Evolutionary conservation across 2,329 filamentous ascomycete species (phyloP).

Genomic region (Arthrobotrys entomopaga): DNA sequence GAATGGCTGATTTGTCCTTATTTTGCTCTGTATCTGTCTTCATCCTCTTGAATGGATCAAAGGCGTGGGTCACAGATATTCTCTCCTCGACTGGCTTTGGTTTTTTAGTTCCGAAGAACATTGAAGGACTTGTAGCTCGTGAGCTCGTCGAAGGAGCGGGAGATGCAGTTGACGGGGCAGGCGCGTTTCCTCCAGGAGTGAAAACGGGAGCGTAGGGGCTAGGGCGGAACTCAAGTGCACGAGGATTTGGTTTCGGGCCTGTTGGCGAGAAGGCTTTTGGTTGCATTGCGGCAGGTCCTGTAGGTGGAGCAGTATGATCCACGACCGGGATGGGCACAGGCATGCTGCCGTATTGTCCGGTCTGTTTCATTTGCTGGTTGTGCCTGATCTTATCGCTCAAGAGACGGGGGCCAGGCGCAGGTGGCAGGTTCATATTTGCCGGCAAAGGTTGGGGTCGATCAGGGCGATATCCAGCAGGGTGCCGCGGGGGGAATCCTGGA

Average conservation of each 20-base stretch:
- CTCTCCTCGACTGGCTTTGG: constrained; percentile 70
- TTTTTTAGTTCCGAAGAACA: constrained; percentile 77
- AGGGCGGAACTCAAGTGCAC: constrained; percentile 82
- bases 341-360: constrained; percentile 62
- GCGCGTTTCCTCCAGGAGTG: constrained; percentile 57
- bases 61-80: constrained; percentile 67
- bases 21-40: constrained; percentile 64
- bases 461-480: constrained; percentile 49
- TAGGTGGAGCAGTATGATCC: constrained; percentile 75
- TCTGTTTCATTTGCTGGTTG: constrained; percentile 66
- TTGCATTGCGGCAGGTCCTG: constrained; percentile 70
- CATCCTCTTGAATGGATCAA: constrained; percentile 75
- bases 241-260: constrained; percentile 76
- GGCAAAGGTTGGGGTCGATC: constrained; percentile 49
- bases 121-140: constrained; percentile 65
- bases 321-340: constrained; percentile 63
- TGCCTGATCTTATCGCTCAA: constrained; percentile 65
- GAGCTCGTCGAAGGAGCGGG: constrained; percentile 65
- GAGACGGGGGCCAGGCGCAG: constrained; percentile 37
- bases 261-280: constrained; percentile 62
- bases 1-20: constrained; percentile 70
- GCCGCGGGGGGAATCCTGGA: constrained; percentile 46
- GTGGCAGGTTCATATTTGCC: constrained; percentile 49
- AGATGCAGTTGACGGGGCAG: constrained; percentile 64
- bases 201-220: constrained; percentile 61